Evolutionary conservation across 2,329 filamentous ascomycete genomes (phyloP).

Genomic region (Fusarium keratoplasticum): DNA sequence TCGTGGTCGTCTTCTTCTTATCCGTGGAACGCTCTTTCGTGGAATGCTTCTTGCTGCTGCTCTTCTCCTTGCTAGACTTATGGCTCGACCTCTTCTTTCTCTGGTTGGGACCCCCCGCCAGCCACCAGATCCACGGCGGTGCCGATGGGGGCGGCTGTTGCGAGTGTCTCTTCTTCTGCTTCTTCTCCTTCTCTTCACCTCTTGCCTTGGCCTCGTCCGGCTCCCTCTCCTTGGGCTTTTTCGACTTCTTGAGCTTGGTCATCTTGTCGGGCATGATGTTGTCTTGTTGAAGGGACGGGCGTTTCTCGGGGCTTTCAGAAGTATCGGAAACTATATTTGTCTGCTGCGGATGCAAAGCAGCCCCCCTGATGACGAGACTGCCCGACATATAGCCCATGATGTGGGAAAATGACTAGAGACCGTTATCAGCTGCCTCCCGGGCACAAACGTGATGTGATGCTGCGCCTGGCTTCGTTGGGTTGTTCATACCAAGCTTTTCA

Average conservation of each 20-base stretch:
- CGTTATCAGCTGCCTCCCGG: slow-evolving; percentile 1
- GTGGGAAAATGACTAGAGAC: slow-evolving; percentile 14
- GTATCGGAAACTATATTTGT: background rate
- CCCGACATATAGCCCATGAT: slow-evolving; percentile 5
- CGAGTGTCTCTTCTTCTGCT: slow-evolving; percentile 3
- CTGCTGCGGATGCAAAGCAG: background rate
- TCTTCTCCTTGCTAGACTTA: background rate
- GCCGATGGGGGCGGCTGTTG: background rate
- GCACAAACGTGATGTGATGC: slow-evolving; percentile 11
- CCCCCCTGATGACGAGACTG: background rate
- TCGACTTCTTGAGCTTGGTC: background rate
- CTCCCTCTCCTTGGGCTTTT: slow-evolving; percentile 10
- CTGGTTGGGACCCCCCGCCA: background rate
- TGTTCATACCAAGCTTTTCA: slow-evolving; percentile 33
- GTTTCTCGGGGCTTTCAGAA: background rate
- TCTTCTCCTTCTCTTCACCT: background rate
- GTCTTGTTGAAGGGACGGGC: background rate
- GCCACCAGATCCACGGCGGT: background rate
- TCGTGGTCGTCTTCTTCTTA: background rate
- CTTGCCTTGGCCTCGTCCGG: background rate
- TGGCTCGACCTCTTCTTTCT: background rate
- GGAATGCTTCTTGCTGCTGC: background rate
- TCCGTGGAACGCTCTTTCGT: background rate
- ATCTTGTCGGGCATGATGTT: background rate
- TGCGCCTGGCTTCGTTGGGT: slow-evolving; percentile 10